Evolutionary conservation across 129 eudicot species (phyloP), one percentile per base, ranked within the genome.

Genomic region (Chrysanthemum makinoi): DNA sequence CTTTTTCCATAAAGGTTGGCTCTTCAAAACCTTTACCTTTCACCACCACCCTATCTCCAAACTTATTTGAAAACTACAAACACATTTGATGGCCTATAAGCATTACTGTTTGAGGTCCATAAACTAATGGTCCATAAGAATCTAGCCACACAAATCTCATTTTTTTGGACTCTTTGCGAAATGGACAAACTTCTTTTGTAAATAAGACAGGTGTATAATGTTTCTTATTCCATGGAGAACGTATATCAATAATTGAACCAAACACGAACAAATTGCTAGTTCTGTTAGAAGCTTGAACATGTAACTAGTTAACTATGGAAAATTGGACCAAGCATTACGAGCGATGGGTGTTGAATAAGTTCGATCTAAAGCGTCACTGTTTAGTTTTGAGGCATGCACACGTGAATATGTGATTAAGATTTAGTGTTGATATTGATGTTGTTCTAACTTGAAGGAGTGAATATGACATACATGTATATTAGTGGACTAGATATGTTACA

Each of bases 61-160:
- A 58, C 80, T 75, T 75, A 46, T 75, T 75, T 57, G 80, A 75
- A 46, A 67, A 68, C 22, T 75, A 68, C 80, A 75, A 47, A 58
- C 68, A 26, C 68, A 28, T 67, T 75, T 75, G 28, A 69, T 67
- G 80, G 80, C 69, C 68, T 68, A 57, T 24, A 65, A 16, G 12
- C 73, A 75, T 19, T 20, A 16, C 1, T 48, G 1, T 51, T 59
- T 60, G 69, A 68, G 44, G 62, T 67, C 68, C 80, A 75, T 57
- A 13, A 65, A 39, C 22, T 43, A 20, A 43, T 59, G 80, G 75
- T 76, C 80, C 80, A 76, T 39, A 30, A 30, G 75, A 60, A 76
- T 68, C 63, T 60, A 44, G 61, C 69, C 67, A 39, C n/a, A 66
- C 54, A 68, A n/a, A 57, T 47, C 46, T 22, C 47, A 47, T 67